Percentiles rank a stretch among this genome's conserved stretches.
Evolutionary conservation across 2,329 filamentous ascomycete species (phyloP).

Genomic region (Nothophaeocryptopus gaeumannii): DNA sequence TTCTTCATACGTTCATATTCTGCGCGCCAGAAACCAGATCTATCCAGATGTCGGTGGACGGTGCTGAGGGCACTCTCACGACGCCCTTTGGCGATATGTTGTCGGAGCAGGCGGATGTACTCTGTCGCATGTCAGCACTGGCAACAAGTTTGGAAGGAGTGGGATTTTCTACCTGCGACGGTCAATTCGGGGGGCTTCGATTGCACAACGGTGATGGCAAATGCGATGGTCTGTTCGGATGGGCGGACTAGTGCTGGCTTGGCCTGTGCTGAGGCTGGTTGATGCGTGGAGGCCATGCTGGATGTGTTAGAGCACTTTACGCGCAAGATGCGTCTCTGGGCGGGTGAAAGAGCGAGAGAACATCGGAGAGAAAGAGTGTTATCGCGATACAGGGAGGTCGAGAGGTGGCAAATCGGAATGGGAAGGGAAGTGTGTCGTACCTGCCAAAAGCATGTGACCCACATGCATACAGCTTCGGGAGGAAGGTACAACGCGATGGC

Average conservation of each 20-base stretch:
- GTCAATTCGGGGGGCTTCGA: constrained; percentile 38
- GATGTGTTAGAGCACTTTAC: no score
- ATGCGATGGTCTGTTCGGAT: constrained; percentile 21
- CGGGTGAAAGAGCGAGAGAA: no score
- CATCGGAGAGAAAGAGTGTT: no score
- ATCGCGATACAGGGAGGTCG: no score
- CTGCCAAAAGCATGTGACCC: no score
- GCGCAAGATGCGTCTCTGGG: no score
- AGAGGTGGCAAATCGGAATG: no score
- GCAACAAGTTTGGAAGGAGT: neutral
- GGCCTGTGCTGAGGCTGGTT: no score
- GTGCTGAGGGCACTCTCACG: constrained; percentile 27
- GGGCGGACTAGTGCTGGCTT: constrained; percentile 2
- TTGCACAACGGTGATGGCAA: constrained; percentile 32
- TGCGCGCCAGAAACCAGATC: constrained; percentile 40
- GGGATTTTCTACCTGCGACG: constrained; percentile 26
- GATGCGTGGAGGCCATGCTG: no score
- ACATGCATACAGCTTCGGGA: no score
- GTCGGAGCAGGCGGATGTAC: constrained; percentile 34
- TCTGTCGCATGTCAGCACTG: constrained; percentile 21
- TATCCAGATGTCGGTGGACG: constrained; percentile 38
- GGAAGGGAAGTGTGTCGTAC: no score
- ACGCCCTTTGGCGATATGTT: constrained; percentile 32
- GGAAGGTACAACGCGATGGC: no score
- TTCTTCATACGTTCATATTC: constrained; percentile 28